Base-by-base conservation (phyloP, 495 filamentous ascomycete genomes). In the Talaromyces stipitatus region DNA sequence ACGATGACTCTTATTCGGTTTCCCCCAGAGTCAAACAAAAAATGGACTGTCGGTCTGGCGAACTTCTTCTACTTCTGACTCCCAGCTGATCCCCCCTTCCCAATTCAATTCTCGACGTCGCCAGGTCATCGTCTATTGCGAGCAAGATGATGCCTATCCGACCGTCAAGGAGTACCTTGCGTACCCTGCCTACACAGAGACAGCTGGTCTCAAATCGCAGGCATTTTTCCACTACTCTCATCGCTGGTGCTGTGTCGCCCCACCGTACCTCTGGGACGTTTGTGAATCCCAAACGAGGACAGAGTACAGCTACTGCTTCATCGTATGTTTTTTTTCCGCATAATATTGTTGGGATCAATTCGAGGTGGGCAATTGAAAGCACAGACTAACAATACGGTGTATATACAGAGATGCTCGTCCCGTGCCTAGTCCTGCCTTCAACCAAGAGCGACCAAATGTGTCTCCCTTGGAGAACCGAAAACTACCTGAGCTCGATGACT, bases 401-500 rank as follows among this genome's bases (percentile, higher is more conserved):
- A 33, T 28, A 28, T 41, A 9, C 56, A 79, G 75, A 20, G 68
- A 72, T 29, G 60, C 72, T 32, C 73, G 83, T 62, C 79, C 82
- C 46, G 76, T 73, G 16, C 85, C 88, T n/a, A 87, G 85, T 61
- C 84, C 86, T 53, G 73, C 85, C 0, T 90, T 90, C 76, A 89
- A 90, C 64, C 79, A 79, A 65, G 81, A 84, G 62, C 75, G 69
- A 57, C 79, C 82, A 74, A 73, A 86, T 75, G 80, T 91, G 57
- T 87, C 90, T 62, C 86, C 88, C 57, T 76, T 91, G 55, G 80
- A 84, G 55, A 79, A 81, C 64, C 71, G 74, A 46, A 75, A 78
- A 62, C 71, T 76, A 57, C 77, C 80, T 46, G 82, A 86, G 55
- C 84, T 92, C 78, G 90, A 95, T 70, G 90, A 82, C 64, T 83